phyloP scores from a whole-genome alignment of 2,329 filamentous ascomycete genomes.

The Capronia epimyces region DNA sequence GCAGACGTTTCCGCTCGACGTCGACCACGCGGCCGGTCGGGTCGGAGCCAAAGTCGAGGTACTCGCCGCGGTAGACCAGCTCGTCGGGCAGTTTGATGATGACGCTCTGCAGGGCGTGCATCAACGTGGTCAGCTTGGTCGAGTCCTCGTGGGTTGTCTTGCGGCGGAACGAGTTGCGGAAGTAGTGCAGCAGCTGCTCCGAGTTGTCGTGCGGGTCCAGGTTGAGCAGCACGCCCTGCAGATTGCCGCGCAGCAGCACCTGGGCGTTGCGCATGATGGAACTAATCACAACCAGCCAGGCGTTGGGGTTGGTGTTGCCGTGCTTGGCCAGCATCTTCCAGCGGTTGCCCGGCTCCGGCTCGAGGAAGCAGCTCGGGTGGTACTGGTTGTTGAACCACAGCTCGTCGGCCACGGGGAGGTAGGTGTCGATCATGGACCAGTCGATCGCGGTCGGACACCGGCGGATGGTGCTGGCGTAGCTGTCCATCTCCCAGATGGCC shows the following conservation, averaged over 20 bases:
- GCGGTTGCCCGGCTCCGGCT: slow-evolving; percentile 31
- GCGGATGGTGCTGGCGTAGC: slow-evolving; percentile 40
- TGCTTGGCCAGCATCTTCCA: slow-evolving; percentile 33
- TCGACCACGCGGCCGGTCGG: too few species aligned
- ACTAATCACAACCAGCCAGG: slow-evolving; percentile 41
- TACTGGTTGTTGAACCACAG: slow-evolving; percentile 32
- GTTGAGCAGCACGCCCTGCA: too few species aligned
- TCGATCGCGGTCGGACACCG: slow-evolving; percentile 37
- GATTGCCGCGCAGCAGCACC: neutral
- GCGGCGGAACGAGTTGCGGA: too few species aligned
- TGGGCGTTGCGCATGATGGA: slow-evolving; percentile 39
- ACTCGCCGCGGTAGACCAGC: slow-evolving; percentile 32
- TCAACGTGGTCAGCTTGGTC: slow-evolving; percentile 30
- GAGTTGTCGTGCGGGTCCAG: slow-evolving; percentile 3
- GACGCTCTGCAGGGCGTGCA: slow-evolving; percentile 23
- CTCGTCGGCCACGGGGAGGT: slow-evolving; percentile 36
- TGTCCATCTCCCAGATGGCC: slow-evolving; percentile 43
- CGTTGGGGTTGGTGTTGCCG: slow-evolving; percentile 34
- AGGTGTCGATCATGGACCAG: slow-evolving; percentile 35
- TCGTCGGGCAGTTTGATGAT: slow-evolving; percentile 31
- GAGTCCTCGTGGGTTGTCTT: slow-evolving; percentile 14
- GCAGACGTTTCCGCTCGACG: neutral
- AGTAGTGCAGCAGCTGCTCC: slow-evolving; percentile 4
- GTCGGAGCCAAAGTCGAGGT: slow-evolving; percentile 31
- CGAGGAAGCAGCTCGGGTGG: slow-evolving; percentile 31